Percentiles rank a stretch among this genome's conserved stretches.
Conservation (phyloP, 1,139 yeast genomes). For the Kurtzmaniella natalensis region DNA sequence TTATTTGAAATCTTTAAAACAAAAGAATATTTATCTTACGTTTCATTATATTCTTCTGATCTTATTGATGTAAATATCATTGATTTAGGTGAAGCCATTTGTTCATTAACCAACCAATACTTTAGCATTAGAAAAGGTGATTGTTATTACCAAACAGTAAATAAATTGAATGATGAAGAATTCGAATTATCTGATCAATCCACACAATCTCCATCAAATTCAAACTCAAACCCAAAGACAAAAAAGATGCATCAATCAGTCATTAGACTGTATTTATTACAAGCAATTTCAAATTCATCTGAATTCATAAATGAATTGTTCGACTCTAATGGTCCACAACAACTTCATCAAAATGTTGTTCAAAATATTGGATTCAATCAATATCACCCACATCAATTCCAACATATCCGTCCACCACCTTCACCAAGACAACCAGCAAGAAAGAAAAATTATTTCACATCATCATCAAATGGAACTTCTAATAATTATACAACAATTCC, state of each 20-base stretch:
- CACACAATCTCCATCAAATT: slow-evolving; percentile 2
- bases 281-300: slow-evolving; percentile 29
- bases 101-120: slow-evolving; percentile 36
- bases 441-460: slow-evolving; percentile 20
- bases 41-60: slow-evolving; percentile 33
- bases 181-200: slow-evolving; percentile 2
- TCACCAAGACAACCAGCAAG: slow-evolving; percentile 3
- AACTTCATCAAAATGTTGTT: slow-evolving; percentile 10
- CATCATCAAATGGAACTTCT: slow-evolving; percentile 9
- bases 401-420: slow-evolving; percentile 3
- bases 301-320: slow-evolving; percentile 31
- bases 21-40: slow-evolving; percentile 35
- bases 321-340: slow-evolving; percentile 34
- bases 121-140: slow-evolving; percentile 19
- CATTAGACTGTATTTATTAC: slow-evolving; percentile 29
- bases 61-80: slow-evolving; percentile 30
- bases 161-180: slow-evolving; percentile 7
- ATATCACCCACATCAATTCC: not conserved
- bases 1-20: slow-evolving; percentile 30
- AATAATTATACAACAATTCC: slow-evolving; percentile 10
- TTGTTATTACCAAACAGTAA: slow-evolving; percentile 20
- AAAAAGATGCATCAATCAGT: slow-evolving; percentile 17
- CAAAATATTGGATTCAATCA: slow-evolving; percentile 2
- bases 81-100: slow-evolving; percentile 31
- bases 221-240: not conserved